Conservation (phyloP, 1,284 basidiomycete genomes). For the Cutaneotrichosporon cutaneum region DNA sequence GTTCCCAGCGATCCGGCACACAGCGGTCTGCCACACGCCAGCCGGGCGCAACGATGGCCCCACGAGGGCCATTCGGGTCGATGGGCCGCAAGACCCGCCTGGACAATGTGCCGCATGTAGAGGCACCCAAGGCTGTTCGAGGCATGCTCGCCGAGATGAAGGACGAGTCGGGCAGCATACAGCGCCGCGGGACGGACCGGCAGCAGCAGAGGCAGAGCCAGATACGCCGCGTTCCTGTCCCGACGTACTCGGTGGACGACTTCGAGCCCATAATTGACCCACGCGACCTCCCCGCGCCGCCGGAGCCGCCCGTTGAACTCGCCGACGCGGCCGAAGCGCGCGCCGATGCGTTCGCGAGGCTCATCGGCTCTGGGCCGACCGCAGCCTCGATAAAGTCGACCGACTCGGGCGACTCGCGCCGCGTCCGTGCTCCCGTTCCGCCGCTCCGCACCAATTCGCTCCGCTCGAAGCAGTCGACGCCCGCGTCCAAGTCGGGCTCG, state of each 20-base stretch:
- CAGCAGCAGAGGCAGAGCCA: conserved; percentile 12
- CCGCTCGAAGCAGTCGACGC: conserved; percentile 5
- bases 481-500: background rate
- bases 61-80: conserved; percentile 1
- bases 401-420: background rate
- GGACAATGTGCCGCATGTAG: conserved; percentile 11
- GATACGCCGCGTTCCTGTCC: conserved; percentile 16
- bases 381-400: conserved; percentile 3
- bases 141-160: conserved; percentile 23
- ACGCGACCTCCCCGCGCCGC: conserved; percentile 4
- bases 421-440: conserved; percentile 9
- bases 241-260: conserved; percentile 4
- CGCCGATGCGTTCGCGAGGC: conserved; percentile 14
- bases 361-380: conserved; percentile 8
- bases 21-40: background rate
- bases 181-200: conserved; percentile 11
- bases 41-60: background rate
- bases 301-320: conserved; percentile 6
- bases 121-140: conserved; percentile 13
- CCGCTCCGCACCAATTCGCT: conserved; percentile 8
- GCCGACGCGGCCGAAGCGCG: conserved; percentile 13
- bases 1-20: background rate
- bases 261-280: conserved; percentile 10
- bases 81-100: conserved; percentile 8
- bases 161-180: conserved; percentile 5